Evolutionary conservation across 2,329 filamentous ascomycete genomes (phyloP).

Genomic region (Aspergillus aculeatus): DNA sequence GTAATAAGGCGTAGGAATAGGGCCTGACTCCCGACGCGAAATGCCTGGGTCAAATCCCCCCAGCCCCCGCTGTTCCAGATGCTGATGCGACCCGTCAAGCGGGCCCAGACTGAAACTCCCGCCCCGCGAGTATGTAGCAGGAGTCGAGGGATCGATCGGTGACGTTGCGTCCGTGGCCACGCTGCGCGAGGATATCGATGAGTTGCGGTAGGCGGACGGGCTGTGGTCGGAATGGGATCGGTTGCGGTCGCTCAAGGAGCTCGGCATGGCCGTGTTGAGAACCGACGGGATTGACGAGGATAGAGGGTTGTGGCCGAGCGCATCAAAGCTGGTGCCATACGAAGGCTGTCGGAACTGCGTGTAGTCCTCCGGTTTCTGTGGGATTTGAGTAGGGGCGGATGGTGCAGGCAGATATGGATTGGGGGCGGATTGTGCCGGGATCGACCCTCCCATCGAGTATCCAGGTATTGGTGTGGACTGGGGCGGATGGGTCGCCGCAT

Average conservation of each 20-base stretch:
- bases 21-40: constrained; percentile 38
- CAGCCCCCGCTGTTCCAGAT: constrained; percentile 35
- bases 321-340: constrained; percentile 38
- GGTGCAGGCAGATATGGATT: constrained; percentile 40
- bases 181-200: constrained; percentile 40
- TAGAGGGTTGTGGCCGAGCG: constrained; percentile 34
- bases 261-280: constrained; percentile 32
- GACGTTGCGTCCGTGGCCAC: constrained; percentile 40
- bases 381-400: constrained; percentile 28
- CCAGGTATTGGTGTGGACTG: constrained; percentile 34
- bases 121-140: constrained; percentile 36
- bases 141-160: constrained; percentile 38
- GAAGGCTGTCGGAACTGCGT: constrained; percentile 31
- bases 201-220: constrained; percentile 40
- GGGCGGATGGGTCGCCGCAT: constrained; percentile 35
- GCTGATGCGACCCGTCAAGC: constrained; percentile 30
- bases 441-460: constrained; percentile 35
- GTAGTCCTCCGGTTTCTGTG: constrained; percentile 41
- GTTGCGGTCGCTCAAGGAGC: constrained; percentile 36
- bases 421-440: constrained; percentile 34
- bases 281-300: constrained; percentile 34
- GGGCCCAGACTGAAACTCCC: constrained; percentile 38
- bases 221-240: constrained; percentile 39
- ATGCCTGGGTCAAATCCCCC: constrained; percentile 33
- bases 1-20: constrained; percentile 37